Evolutionary conservation across 1,284 basidiomycete species (phyloP).

Genomic region (Macrocystidia cucumis): DNA sequence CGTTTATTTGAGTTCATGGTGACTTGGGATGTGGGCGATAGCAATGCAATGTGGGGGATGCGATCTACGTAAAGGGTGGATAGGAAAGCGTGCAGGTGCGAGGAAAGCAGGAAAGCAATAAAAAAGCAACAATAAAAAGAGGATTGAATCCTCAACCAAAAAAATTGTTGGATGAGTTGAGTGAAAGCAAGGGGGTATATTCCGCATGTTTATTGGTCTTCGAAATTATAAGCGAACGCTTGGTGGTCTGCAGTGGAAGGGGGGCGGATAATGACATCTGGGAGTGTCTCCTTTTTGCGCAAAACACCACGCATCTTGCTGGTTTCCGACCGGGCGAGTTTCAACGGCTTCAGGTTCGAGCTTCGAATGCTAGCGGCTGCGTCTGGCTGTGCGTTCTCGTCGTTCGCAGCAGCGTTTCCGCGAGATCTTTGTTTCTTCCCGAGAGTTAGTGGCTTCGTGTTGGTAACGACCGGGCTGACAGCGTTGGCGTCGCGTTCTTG

Average conservation of each 20-base stretch:
- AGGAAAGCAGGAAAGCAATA: constrained; percentile 5
- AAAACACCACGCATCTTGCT: constrained; percentile 43
- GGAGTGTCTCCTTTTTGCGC: constrained; percentile 27
- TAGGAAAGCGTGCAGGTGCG: too few relatives aligned
- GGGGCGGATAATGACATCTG: constrained; percentile 29
- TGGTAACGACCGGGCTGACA: constrained; percentile 11
- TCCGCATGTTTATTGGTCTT: constrained; percentile 25
- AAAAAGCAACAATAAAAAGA: constrained; percentile 10
- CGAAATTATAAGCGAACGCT: constrained; percentile 26
- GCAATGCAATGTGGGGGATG: not conserved
- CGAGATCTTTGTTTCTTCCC: constrained; percentile 42
- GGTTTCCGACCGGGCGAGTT: constrained; percentile 52
- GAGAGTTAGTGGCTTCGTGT: constrained; percentile 45
- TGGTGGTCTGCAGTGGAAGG: constrained; percentile 28
- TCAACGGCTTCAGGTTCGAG: constrained; percentile 46
- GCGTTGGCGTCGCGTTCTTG: constrained; percentile 45
- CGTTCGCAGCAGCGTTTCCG: constrained; percentile 18
- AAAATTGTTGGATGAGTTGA: constrained; percentile 7
- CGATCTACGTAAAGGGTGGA: constrained; percentile 2
- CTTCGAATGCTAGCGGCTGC: constrained; percentile 18
- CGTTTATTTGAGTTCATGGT: not conserved
- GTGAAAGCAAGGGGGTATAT: constrained; percentile 15
- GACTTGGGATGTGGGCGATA: too few relatives aligned
- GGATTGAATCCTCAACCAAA: constrained; percentile 9
- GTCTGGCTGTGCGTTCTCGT: constrained; percentile 40